phyloP scores from a whole-genome alignment of 257 asterid species.

The Eucommia ulmoides region DNA sequence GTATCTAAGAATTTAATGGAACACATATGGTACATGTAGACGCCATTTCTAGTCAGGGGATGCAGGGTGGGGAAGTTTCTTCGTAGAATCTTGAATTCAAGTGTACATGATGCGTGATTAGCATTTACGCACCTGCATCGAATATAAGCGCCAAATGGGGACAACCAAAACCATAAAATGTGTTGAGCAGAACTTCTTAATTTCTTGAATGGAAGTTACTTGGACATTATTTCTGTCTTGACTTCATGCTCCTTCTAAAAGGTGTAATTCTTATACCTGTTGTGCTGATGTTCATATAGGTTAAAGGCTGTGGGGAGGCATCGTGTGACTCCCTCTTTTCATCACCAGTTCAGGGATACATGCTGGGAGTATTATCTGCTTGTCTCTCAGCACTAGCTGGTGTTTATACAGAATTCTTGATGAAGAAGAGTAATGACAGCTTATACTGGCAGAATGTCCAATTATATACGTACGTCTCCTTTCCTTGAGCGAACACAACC shows the following conservation, averaged over 20 bases:
- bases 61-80: too few species aligned
- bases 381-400: slow-evolving; percentile 96
- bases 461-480: slow-evolving; percentile 64
- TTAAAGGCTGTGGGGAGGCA: slow-evolving; percentile 91
- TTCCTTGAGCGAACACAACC: slow-evolving; percentile 1
- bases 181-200: too few species aligned
- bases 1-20: too few species aligned
- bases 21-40: too few species aligned
- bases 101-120: too few species aligned
- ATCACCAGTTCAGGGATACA: slow-evolving; percentile 83
- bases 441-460: slow-evolving; percentile 94
- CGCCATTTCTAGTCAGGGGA: too few species aligned
- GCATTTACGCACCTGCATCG: too few species aligned
- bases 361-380: slow-evolving; percentile 80
- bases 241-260: background rate
- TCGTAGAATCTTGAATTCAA: too few species aligned
- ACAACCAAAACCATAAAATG: too few species aligned
- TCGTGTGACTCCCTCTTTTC: slow-evolving; percentile 82
- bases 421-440: slow-evolving; percentile 98
- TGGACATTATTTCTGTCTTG: too few species aligned
- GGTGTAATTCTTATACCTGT: background rate
- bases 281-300: slow-evolving; percentile 36
- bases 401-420: slow-evolving; percentile 94
- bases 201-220: too few species aligned
- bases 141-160: too few species aligned